Evolutionary conservation across 129 eudicot species (phyloP), one percentile per base, ranked within the genome.

Genomic region (Pulicaria dysenterica): DNA sequence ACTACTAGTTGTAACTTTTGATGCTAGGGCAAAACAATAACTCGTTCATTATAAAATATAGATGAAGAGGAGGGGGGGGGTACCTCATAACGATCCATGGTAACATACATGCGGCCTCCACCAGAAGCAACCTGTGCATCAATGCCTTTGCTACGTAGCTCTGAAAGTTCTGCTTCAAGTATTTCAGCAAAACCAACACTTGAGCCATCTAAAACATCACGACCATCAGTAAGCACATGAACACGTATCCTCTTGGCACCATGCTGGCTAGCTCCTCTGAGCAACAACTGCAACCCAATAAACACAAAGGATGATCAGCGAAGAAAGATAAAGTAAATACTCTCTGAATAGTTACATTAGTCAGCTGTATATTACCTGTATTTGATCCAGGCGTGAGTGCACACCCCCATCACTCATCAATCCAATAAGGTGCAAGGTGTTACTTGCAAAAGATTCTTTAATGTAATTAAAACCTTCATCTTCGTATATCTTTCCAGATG

Each of bases 31-130:
- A 45, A 12, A 12, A 9, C 24, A 40, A 17, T 45, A 12, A 7
- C 5, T 64, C 44, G 14, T 3, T 42, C 44, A 45, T 8, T 56
- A 15, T 37, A 17, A 5, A 67, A 34, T 47, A 67, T 36, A 1
- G 7, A 7, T 46, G 4, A 38, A 6, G 8, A 8, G 7, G 6
- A 24, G 31, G 2, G 31, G 31, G 31, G 31, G 31, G 31, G 64
- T 81, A 92, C 98, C 96, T 92, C 96, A 59, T 92, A 92, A 59
- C 98, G 98, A 74, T 92, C 98, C 98, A 92, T 92, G 44, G 98
- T 89, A 41, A 89, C 96, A 64, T 92, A 74, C 98, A 92, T 92
- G 16, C 98, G 91, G 40, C 98, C 98, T 40, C 98, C 98, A 82
- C 98, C 98, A 46, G 98, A 92, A 66, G 98, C 98, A 64, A 92